Percentiles rank a stretch among this genome's conserved stretches.
phyloP scores from a whole-genome alignment of 441 rosid genomes.

The Gossypium lobatum region DNA sequence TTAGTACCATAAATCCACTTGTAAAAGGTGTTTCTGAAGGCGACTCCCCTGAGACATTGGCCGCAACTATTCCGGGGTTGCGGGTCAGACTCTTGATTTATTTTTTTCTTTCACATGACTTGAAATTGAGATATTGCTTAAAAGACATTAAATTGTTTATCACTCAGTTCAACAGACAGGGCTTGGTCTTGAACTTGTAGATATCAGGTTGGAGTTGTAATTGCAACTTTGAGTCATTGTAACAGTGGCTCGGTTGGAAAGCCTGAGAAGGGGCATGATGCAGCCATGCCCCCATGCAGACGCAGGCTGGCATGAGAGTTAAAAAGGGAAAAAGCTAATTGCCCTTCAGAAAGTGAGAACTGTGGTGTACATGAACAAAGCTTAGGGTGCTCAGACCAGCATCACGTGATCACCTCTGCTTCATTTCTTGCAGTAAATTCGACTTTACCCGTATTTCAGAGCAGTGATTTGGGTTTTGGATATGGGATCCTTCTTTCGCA shows the following conservation, averaged over 20 bases:
- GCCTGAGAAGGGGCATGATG: constrained; percentile 1
- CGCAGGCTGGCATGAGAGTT: not conserved
- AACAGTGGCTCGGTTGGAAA: not conserved
- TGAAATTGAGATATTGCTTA: not conserved
- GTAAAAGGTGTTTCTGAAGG: not conserved
- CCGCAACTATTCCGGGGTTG: not conserved
- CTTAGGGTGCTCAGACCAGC: constrained; percentile 7
- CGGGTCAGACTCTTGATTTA: no score
- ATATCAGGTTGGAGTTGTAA: not conserved
- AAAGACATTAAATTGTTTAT: not conserved
- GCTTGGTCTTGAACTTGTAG: constrained; percentile 3
- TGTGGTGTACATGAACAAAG: not conserved
- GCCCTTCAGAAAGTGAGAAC: not conserved
- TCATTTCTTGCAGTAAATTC: not conserved
- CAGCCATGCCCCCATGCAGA: not conserved
- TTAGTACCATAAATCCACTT: not conserved
- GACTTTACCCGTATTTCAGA: not conserved
- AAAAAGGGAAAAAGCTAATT: not conserved
- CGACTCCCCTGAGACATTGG: not conserved
- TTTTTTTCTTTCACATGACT: not conserved
- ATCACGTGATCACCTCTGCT: constrained; percentile 14
- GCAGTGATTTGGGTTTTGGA: not conserved
- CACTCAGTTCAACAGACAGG: not conserved
- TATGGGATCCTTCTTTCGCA: not conserved
- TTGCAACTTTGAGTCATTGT: constrained; percentile 6